Evolutionary conservation across 2,329 filamentous ascomycete species (phyloP), one percentile per base, ranked within the genome.

Genomic region (Pezicula radicicola): DNA sequence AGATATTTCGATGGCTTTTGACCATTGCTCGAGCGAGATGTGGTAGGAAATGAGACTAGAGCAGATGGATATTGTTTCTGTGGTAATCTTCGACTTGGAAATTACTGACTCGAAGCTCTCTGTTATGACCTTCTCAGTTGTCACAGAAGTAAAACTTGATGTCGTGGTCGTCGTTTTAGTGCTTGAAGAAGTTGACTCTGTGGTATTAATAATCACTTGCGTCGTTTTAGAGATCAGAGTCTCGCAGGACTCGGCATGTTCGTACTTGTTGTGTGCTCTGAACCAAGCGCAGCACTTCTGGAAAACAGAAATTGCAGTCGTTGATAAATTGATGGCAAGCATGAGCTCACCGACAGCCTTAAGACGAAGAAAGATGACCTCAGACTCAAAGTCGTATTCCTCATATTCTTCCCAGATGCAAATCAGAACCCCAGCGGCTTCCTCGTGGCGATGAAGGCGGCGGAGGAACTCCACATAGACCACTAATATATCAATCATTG

Each of bases 401-500:
- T 55, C 49, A 44, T 49, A 52, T 30, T 55, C 53, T 10, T 25
- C 18, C 53, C 53, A 55, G 28, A 55, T 41, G 27, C 50, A 52
- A 27, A 52, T 46, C 9, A 55, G 27, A 25, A 55, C 44, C 3
- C 42, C 40, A n/a, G 33, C 41, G 36, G 46, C 50, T 44, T 55
- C 53, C 21, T 52, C 42, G 15, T 50, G 28, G 16, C 53, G 40
- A 28, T 52, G 30, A 35, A 25, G 30, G 8, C 50, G 49, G 19
- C 35, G 35, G 6, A 55, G 47, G 21, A 55, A 54, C 49, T 54
- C 12, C 49, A 57, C 49, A 56, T 60, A 53, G 42, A 55, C 48
- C 48, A 61, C 46, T 44, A 57, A 46, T 45, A 58, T 48, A 51
- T 62, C 52, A 48, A 60, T 54, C 57, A 53, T 59, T 41, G 18